Evolutionary conservation across 2,329 filamentous ascomycete genomes (phyloP).

Genomic region (Fusarium armeniacum): DNA sequence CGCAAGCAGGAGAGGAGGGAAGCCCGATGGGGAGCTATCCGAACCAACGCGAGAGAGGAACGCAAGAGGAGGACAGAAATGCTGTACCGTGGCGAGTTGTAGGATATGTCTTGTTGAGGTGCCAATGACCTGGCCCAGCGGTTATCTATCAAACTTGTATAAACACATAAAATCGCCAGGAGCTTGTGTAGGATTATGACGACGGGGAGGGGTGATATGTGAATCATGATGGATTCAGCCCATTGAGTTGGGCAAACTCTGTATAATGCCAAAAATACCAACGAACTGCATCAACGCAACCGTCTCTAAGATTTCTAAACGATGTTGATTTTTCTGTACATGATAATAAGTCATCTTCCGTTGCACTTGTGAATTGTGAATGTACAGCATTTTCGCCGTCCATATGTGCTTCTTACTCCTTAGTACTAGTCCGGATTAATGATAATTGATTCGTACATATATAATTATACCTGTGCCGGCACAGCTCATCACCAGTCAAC

Average conservation of each 20-base stretch:
- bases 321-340: not conserved
- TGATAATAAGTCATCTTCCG: not conserved
- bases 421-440: conserved; percentile 1
- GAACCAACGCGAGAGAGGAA: conserved; percentile 68
- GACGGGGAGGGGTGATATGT: conserved; percentile 32
- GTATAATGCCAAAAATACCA: conserved; percentile 49
- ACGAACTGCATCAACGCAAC: conserved; percentile 38
- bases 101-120: conserved; percentile 35
- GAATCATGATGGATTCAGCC: conserved; percentile 30
- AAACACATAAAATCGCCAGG: conserved; percentile 40
- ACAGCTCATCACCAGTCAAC: not conserved
- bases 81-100: conserved; percentile 67
- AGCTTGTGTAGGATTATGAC: conserved; percentile 48
- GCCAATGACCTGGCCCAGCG: conserved; percentile 8
- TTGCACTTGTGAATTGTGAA: conserved; percentile 7
- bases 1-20: conserved; percentile 63
- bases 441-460: not conserved
- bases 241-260: conserved; percentile 29
- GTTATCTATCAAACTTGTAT: conserved; percentile 38
- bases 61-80: conserved; percentile 66
- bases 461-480: not conserved
- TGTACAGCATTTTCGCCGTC: conserved; percentile 3
- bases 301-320: conserved; percentile 36
- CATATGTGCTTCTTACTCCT: conserved; percentile 1
- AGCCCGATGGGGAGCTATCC: conserved; percentile 70